These are phyloP conservation scores for Filosporella fistucella DNA, from an alignment of 495 filamentous ascomycete genomes.

Conservation along the genomic window DNA sequence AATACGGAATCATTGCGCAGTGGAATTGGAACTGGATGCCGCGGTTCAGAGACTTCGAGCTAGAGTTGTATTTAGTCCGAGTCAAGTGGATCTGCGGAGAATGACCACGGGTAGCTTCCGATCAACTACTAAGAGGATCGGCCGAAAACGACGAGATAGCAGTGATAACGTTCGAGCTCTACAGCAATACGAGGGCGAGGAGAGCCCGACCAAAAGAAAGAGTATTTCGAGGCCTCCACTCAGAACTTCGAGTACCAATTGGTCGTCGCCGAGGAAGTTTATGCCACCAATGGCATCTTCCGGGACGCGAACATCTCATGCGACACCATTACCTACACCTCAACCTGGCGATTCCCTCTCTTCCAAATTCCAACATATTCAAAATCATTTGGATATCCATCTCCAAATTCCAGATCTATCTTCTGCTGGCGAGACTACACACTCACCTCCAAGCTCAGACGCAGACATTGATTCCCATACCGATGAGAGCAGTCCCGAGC, in stretches of 20 bases:
- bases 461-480: constrained; percentile 25
- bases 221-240: constrained; percentile 14
- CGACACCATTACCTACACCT: constrained; percentile 4
- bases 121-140: not conserved
- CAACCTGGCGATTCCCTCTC: not conserved
- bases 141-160: constrained; percentile 16
- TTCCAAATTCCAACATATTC: not conserved
- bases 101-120: constrained; percentile 28
- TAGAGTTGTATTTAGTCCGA: constrained; percentile 74
- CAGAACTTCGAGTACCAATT: constrained; percentile 13
- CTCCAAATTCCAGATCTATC: constrained; percentile 15
- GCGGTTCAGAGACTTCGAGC: constrained; percentile 75
- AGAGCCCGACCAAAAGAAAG: constrained; percentile 4
- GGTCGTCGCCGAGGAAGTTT: not conserved
- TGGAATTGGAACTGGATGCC: constrained; percentile 80
- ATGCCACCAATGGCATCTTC: not conserved
- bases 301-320: not conserved
- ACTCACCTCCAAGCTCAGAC: constrained; percentile 16
- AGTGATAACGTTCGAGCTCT: not conserved
- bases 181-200: constrained; percentile 4
- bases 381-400: not conserved
- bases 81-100: constrained; percentile 57
- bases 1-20: constrained; percentile 76
- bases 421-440: constrained; percentile 20
- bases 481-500: constrained; percentile 24